Percentiles rank a stretch among this genome's conserved stretches.
Conservation (phyloP, 768 basidiomycete genomes). For the Xerocomellus amylosporus region DNA sequence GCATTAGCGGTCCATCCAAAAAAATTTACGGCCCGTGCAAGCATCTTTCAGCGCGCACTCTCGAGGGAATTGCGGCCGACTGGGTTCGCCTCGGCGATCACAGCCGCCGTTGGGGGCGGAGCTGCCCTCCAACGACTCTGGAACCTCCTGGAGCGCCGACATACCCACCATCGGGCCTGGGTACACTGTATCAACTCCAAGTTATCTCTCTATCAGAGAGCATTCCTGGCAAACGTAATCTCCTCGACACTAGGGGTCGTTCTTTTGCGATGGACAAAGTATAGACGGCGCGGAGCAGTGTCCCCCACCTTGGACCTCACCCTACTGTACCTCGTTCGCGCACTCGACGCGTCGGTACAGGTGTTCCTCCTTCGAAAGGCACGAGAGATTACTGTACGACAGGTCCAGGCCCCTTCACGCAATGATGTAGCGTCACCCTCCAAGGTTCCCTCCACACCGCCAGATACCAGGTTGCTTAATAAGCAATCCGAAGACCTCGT, state of each 20-base stretch:
- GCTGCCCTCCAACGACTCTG: constrained; percentile 49
- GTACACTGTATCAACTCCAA: constrained; percentile 15
- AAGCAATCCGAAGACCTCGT: constrained; percentile 21
- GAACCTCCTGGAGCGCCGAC: constrained; percentile 22
- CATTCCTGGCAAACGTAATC: constrained; percentile 56
- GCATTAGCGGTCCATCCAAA: constrained; percentile 30
- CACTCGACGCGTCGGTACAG: constrained; percentile 62
- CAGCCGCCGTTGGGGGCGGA: constrained; percentile 63
- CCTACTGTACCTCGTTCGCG: constrained; percentile 64
- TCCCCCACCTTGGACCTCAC: constrained; percentile 70
- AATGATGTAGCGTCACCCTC: background rate
- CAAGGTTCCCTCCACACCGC: background rate
- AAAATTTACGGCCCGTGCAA: constrained; percentile 19
- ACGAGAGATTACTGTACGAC: background rate
- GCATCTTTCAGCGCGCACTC: constrained; percentile 37
- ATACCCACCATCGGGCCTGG: background rate
- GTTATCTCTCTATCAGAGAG: constrained; percentile 43
- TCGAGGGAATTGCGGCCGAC: constrained; percentile 55
- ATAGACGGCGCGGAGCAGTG: constrained; percentile 8
- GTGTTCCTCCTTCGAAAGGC: constrained; percentile 38
- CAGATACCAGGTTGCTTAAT: background rate
- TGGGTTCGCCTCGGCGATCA: constrained; percentile 70
- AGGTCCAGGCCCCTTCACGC: background rate
- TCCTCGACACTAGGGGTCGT: constrained; percentile 56
- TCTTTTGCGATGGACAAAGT: constrained; percentile 53